Base-by-base conservation (phyloP, 345 rosid genomes). In the Eucalyptus pumila region DNA sequence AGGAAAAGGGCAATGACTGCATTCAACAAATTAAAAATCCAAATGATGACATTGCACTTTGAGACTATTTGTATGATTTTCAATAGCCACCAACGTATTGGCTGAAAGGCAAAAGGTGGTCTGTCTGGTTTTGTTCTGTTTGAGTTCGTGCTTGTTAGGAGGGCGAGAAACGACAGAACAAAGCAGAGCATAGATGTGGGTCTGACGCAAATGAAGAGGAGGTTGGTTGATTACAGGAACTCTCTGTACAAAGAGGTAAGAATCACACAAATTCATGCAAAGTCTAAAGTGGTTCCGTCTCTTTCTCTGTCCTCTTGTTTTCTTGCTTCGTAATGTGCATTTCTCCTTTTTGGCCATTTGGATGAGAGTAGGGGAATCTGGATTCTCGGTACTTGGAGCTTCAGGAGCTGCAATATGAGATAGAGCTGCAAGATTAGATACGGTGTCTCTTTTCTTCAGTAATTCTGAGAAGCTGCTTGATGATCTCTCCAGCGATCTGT, bases 341-440 rank as follows among this genome's bases (percentile, higher is more conserved):
- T 26, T 76, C 7, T 45, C 32, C 15, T 85, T 87, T n/a, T 69
- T 56, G 69, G 76, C 7, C 80, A 56, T 48, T 80, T 56, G 56
- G 56, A 17, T 37, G 86, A 51, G 86, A 34, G 69, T 40, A 97
- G 99, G 98, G 98, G n/a, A 88, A 95, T 92, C 89, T 98, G 95
- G 99, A 96, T 88, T 87, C 92, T 87, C 99, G 93, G 93, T 96
- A 94, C 88, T 90, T 93, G 87, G 98, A 96, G 94, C 96, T 98
- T 87, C 99, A 95, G 92, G n/a, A n/a, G n/a, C n/a, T n/a, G n/a
- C n/a, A n/a, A n/a, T n/a, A n/a, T n/a, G n/a, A n/a, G n/a, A n/a
- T n/a, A n/a, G 96, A 96, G 87, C 94, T 96, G 88, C 98, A 94
- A 93, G 99, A 98, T 92, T 98, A 96, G 92, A 98, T 94, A 96